Evolutionary conservation across 192 early-diverging fungal species (phyloP).

Genomic region (Umbelopsis sp.): DNA sequence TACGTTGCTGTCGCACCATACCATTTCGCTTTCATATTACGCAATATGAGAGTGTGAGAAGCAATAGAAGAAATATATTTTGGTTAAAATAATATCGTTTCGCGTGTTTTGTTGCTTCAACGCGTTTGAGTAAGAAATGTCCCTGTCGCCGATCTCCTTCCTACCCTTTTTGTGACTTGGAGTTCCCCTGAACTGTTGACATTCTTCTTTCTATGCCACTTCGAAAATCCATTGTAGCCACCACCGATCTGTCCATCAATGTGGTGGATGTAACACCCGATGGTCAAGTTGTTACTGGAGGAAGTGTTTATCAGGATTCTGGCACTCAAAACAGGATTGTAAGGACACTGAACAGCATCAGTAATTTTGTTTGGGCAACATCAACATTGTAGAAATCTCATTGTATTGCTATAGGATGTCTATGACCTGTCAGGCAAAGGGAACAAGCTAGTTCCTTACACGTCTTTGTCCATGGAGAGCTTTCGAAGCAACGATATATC

Average conservation of each 20-base stretch:
- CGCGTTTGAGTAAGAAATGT: too few relatives aligned
- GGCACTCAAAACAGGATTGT: slow-evolving; percentile 5
- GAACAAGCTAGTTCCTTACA: background rate
- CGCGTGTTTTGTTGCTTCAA: too few relatives aligned
- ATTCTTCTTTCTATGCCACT: background rate
- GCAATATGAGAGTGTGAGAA: too few relatives aligned
- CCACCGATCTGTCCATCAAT: background rate
- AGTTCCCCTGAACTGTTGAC: background rate
- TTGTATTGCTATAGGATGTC: background rate
- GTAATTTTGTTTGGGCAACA: too few relatives aligned
- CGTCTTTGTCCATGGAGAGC: slow-evolving; percentile 3
- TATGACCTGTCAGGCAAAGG: slow-evolving; percentile 9
- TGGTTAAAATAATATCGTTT: too few relatives aligned
- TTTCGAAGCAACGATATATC: slow-evolving; percentile 3
- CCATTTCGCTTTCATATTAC: too few relatives aligned
- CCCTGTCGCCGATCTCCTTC: too few relatives aligned
- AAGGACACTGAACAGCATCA: background rate
- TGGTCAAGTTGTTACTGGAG: background rate
- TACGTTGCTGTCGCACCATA: too few relatives aligned
- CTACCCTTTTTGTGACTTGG: background rate
- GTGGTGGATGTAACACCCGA: slow-evolving; percentile 1
- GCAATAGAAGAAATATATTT: too few relatives aligned
- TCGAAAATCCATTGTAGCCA: background rate
- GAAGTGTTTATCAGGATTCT: background rate
- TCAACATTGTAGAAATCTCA: background rate